Evolutionary conservation across 305 asterid genomes (phyloP).

Genomic region (Fraxinus angustifolia): DNA sequence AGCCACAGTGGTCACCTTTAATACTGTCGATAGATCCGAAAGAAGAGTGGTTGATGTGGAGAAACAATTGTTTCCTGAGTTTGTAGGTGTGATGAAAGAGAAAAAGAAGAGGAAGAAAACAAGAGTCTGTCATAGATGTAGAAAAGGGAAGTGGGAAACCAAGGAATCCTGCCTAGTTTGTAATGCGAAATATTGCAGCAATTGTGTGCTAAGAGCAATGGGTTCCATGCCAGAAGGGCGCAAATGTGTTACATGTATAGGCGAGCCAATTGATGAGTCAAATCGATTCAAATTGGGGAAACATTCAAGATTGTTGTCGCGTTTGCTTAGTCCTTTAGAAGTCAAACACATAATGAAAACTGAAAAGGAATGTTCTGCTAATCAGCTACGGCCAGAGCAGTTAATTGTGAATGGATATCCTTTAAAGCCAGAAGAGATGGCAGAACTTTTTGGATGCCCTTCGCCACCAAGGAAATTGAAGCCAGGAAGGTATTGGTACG

Average conservation of each 20-base stretch:
- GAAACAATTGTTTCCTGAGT: slow-evolving; percentile 61
- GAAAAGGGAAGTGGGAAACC: slow-evolving; percentile 89
- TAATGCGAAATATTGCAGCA: slow-evolving; percentile 80
- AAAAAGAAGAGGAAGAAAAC: slow-evolving; percentile 65
- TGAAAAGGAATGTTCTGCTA: slow-evolving; percentile 83
- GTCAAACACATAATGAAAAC: slow-evolving; percentile 91
- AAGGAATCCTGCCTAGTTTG: slow-evolving; percentile 87
- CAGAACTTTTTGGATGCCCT: slow-evolving; percentile 78
- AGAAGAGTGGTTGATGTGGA: slow-evolving; percentile 46
- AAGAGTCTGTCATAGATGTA: slow-evolving; percentile 75
- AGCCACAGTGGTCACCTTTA: slow-evolving; percentile 74
- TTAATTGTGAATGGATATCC: slow-evolving; percentile 79
- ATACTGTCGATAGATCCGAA: slow-evolving; percentile 61
- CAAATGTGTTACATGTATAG: slow-evolving; percentile 86
- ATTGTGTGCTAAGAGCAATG: slow-evolving; percentile 94
- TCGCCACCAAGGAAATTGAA: slow-evolving; percentile 81
- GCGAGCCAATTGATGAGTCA: slow-evolving; percentile 79
- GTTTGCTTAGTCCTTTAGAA: slow-evolving; percentile 85
- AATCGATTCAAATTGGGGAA: slow-evolving; percentile 72
- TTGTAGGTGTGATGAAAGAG: slow-evolving; percentile 51
- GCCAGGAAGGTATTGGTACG: slow-evolving; percentile 94
- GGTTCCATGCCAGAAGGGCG: slow-evolving; percentile 99
- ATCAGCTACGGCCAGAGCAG: slow-evolving; percentile 96
- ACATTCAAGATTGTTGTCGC: slow-evolving; percentile 63
- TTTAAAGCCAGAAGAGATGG: slow-evolving; percentile 82